Evolutionary conservation across 1,139 yeast species (phyloP).

Genomic region (Kazachstania sp.): DNA sequence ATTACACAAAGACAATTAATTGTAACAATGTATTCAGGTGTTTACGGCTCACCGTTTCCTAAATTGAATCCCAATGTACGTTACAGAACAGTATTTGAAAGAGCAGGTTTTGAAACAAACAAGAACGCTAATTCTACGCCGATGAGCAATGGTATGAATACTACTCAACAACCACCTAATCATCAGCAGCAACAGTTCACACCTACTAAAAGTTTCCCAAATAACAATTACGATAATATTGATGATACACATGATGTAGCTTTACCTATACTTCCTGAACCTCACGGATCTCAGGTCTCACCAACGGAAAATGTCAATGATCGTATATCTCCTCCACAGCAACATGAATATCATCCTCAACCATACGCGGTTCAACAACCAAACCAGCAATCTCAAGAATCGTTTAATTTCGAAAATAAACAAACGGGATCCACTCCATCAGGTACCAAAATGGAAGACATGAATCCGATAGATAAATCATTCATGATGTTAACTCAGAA

Average conservation of each 20-base stretch:
- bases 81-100: constrained; percentile 52
- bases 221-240: too few species aligned
- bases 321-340: neutral
- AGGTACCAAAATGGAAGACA: neutral
- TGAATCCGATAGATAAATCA: constrained; percentile 28
- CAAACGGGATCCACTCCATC: neutral
- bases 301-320: neutral
- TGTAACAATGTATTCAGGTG: constrained; percentile 13
- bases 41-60: constrained; percentile 44
- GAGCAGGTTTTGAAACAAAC: constrained; percentile 51
- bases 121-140: neutral
- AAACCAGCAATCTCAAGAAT: neutral
- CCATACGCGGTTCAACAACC: neutral
- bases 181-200: neutral
- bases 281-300: neutral
- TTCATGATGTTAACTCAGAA: constrained; percentile 27
- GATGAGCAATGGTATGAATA: too few species aligned
- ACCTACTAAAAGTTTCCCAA: neutral
- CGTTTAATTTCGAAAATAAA: constrained; percentile 4
- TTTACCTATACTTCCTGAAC: neutral
- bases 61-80: constrained; percentile 47
- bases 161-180: neutral
- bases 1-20: too few species aligned
- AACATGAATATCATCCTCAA: neutral
- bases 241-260: too few species aligned